Evolutionary conservation across 2,329 filamentous ascomycete genomes (phyloP).

Genomic region (Aspergillus ustus): DNA sequence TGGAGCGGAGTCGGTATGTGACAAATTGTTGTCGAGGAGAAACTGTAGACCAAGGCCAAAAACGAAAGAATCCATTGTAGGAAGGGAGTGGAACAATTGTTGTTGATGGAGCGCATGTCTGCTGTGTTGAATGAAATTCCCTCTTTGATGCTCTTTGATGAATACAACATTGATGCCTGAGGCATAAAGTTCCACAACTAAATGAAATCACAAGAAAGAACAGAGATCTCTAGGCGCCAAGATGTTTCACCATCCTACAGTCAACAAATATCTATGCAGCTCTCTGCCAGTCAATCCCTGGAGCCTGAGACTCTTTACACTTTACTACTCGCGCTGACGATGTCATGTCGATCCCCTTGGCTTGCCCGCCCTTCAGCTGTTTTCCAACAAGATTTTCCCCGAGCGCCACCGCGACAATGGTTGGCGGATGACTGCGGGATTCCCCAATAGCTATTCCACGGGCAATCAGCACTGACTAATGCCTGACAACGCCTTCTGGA

Average conservation of each 20-base stretch:
- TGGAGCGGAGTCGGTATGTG: not conserved
- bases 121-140: not conserved
- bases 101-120: not conserved
- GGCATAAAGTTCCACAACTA: not conserved
- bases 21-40: not conserved
- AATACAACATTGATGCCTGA: slow-evolving; percentile 8
- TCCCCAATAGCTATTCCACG: not conserved
- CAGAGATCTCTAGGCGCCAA: slow-evolving; percentile 1
- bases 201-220: not conserved
- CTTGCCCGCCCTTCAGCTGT: not conserved
- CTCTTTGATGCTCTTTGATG: not conserved
- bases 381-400: slow-evolving; percentile 6
- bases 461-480: slow-evolving; percentile 1
- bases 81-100: too few relatives aligned
- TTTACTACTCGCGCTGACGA: slow-evolving; percentile 2
- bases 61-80: not conserved
- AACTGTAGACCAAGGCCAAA: not conserved
- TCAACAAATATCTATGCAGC: not conserved
- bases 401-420: slow-evolving; percentile 10
- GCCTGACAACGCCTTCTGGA: not conserved
- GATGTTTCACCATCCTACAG: slow-evolving; percentile 3
- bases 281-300: not conserved
- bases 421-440: not conserved
- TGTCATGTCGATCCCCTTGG: slow-evolving; percentile 4
- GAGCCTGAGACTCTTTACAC: not conserved